Evolutionary conservation across 2,329 filamentous ascomycete species (phyloP).

Genomic region (Kalmusia sp.): DNA sequence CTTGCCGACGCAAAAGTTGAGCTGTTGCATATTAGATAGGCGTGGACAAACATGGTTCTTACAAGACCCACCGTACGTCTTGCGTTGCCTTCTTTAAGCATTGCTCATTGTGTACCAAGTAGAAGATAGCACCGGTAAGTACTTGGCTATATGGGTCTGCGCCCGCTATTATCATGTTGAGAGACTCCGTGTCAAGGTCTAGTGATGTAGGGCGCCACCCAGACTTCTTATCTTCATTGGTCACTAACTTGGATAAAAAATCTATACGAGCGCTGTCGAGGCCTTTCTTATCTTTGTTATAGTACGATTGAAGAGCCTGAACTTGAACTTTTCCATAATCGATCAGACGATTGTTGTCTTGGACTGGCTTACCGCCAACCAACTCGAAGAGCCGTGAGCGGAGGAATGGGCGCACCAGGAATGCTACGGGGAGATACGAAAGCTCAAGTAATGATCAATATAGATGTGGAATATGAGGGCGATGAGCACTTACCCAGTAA

Average conservation of each 20-base stretch:
- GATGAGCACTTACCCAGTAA: constrained; percentile 25
- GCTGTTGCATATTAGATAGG: not conserved
- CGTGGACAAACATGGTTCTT: not conserved
- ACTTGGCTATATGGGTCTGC: constrained; percentile 48
- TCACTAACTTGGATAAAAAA: constrained; percentile 51
- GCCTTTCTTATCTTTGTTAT: constrained; percentile 13
- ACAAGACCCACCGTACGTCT: constrained; percentile 29
- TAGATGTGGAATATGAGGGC: not conserved
- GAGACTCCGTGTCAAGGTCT: constrained; percentile 53
- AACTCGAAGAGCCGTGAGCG: constrained; percentile 25
- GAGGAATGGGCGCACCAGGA: constrained; percentile 26
- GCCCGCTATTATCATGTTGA: constrained; percentile 54
- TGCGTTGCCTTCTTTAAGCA: constrained; percentile 26
- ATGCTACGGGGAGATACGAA: constrained; percentile 24
- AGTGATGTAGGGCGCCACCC: constrained; percentile 41
- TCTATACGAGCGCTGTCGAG: constrained; percentile 37
- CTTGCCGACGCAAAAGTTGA: constrained; percentile 14
- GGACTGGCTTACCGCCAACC: constrained; percentile 27
- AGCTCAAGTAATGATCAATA: constrained; percentile 13
- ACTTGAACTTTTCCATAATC: constrained; percentile 26
- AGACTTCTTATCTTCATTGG: constrained; percentile 50
- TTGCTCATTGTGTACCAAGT: constrained; percentile 45
- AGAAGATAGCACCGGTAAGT: constrained; percentile 44
- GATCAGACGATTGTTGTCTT: constrained; percentile 33
- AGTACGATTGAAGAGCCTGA: not conserved